Conservation (phyloP, 2,329 filamentous ascomycete genomes). For the Cercospora zeina region DNA sequence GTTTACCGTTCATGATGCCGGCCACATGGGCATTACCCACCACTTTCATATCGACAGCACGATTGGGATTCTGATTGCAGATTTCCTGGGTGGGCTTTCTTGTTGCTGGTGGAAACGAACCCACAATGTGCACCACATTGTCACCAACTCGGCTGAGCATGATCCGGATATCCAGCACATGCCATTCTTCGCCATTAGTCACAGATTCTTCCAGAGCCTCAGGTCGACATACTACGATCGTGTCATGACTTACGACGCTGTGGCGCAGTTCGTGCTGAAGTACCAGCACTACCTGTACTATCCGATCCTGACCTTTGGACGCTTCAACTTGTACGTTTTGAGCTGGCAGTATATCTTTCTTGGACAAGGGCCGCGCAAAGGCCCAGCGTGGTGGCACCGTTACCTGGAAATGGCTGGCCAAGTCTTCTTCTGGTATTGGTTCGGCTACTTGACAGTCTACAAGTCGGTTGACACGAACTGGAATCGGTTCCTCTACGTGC, state of each 20-base stretch:
- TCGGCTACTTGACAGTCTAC: constrained; percentile 66
- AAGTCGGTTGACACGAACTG: constrained; percentile 59
- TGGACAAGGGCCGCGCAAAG: constrained; percentile 57
- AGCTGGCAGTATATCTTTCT: constrained; percentile 66
- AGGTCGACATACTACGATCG: constrained; percentile 66
- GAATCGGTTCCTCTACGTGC: constrained; percentile 61
- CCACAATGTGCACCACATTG: constrained; percentile 95
- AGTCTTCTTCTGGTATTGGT: constrained; percentile 66
- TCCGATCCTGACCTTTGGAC: constrained; percentile 62
- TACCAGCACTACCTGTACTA: constrained; percentile 70
- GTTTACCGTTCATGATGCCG: constrained; percentile 91
- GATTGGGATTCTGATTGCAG: constrained; percentile 86
- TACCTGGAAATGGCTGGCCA: constrained; percentile 66
- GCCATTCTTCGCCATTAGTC: constrained; percentile 67
- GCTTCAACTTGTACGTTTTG: constrained; percentile 71
- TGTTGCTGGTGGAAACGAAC: constrained; percentile 96
- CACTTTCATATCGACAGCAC: constrained; percentile 77
- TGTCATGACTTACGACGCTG: constrained; percentile 62
- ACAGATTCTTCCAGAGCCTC: constrained; percentile 65
- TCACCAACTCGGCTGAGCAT: constrained; percentile 92
- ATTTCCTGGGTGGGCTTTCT: constrained; percentile 85
- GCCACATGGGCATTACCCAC: constrained; percentile 97
- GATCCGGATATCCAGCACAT: constrained; percentile 87
- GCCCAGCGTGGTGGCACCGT: constrained; percentile 66
- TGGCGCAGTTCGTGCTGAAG: constrained; percentile 59